Percentiles rank a stretch among this genome's conserved stretches.
phyloP scores from a whole-genome alignment of 257 asterid species.

The Eustoma russellianum region DNA sequence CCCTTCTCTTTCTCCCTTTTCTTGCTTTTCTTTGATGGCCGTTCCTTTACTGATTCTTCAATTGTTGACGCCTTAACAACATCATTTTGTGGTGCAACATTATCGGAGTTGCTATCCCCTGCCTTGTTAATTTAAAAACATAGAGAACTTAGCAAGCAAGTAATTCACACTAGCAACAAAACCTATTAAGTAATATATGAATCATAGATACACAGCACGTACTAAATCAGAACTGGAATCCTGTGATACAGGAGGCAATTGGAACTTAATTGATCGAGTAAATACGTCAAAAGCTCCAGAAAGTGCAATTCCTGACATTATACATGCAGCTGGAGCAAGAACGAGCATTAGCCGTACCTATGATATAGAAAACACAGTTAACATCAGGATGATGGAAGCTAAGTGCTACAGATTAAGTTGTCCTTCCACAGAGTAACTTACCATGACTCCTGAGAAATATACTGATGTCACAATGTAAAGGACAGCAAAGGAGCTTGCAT shows the following conservation, averaged over 20 bases:
- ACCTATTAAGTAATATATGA: background rate
- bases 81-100: slow-evolving; percentile 30
- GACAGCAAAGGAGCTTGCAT: slow-evolving; percentile 92
- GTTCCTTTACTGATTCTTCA: slow-evolving; percentile 60
- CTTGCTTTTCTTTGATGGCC: slow-evolving; percentile 61
- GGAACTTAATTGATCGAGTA: slow-evolving; percentile 76
- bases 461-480: slow-evolving; percentile 95
- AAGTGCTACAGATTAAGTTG: slow-evolving; percentile 7
- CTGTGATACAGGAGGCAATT: slow-evolving; percentile 30
- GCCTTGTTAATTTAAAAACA: slow-evolving; percentile 40
- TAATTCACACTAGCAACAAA: background rate
- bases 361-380: slow-evolving; percentile 19
- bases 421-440: slow-evolving; percentile 19
- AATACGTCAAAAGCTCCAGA: slow-evolving; percentile 87
- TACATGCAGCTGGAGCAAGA: slow-evolving; percentile 99
- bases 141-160: slow-evolving; percentile 3
- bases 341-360: slow-evolving; percentile 99
- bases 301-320: slow-evolving; percentile 98
- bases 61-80: slow-evolving; percentile 53
- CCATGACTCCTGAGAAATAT: slow-evolving; percentile 99
- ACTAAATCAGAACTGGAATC: slow-evolving; percentile 46
- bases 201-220: background rate
- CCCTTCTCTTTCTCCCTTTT: slow-evolving; percentile 66
- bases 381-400: background rate
- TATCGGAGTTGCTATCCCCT: slow-evolving; percentile 43